These are phyloP conservation scores for Euphorbia peplus DNA, from an alignment of 345 rosid species.

Conservation along the genomic window DNA sequence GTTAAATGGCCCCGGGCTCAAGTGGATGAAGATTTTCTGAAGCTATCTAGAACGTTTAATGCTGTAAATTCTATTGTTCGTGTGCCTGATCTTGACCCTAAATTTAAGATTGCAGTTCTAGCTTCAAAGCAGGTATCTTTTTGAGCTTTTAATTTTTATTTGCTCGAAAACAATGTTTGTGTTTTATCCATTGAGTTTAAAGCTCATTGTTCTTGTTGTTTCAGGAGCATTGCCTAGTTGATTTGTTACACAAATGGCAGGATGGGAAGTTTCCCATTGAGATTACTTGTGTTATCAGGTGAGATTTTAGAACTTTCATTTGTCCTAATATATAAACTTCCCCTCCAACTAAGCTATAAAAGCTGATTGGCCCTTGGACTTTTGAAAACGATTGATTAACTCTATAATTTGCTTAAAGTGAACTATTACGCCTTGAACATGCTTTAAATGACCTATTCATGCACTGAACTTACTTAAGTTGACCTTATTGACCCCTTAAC, in stretches of 20 bases:
- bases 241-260: slow-evolving; percentile 87
- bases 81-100: slow-evolving; percentile 76
- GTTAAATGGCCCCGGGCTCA: slow-evolving; percentile 71
- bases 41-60: slow-evolving; percentile 48
- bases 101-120: slow-evolving; percentile 81
- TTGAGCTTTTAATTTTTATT: neutral
- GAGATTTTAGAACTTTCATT: slow-evolving; percentile 10
- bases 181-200: neutral
- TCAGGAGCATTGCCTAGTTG: slow-evolving; percentile 90
- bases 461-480: too few species aligned
- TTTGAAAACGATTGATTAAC: too few species aligned
- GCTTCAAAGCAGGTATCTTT: slow-evolving; percentile 71
- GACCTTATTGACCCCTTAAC: too few species aligned
- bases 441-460: too few species aligned
- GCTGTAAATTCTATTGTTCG: slow-evolving; percentile 73
- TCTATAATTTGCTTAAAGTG: too few species aligned
- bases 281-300: slow-evolving; percentile 90
- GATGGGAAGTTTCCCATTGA: slow-evolving; percentile 87
- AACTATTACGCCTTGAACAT: too few species aligned
- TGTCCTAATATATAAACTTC: too few species aligned
- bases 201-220: slow-evolving; percentile 14
- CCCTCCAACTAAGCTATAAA: too few species aligned
- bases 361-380: too few species aligned
- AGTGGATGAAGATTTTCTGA: slow-evolving; percentile 68
- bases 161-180: neutral